phyloP scores from a whole-genome alignment of 495 filamentous ascomycete species.

The Penicillium paradoxum region DNA sequence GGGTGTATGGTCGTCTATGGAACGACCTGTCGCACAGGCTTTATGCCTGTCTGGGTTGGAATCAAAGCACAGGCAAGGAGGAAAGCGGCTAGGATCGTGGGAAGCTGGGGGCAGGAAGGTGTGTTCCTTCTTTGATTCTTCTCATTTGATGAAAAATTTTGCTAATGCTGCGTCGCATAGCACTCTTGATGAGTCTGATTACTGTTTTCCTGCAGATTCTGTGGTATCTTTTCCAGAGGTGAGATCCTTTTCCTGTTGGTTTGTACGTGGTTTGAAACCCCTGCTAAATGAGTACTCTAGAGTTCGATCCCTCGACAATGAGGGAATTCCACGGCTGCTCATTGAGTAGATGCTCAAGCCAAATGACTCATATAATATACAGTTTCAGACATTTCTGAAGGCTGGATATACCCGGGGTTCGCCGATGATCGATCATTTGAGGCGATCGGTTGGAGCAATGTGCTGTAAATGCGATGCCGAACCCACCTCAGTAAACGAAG shows the following conservation, averaged over 20 bases:
- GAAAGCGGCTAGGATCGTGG: conserved; percentile 7
- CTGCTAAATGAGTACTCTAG: not conserved
- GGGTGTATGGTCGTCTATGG: conserved; percentile 38
- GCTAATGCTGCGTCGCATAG: not conserved
- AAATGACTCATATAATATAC: not conserved
- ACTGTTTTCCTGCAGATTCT: conserved; percentile 2
- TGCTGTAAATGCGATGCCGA: not conserved
- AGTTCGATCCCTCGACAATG: not conserved
- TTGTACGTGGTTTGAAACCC: not conserved
- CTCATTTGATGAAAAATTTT: not conserved
- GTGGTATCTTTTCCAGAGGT: not conserved
- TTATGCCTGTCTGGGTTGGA: conserved; percentile 35
- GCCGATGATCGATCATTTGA: too few relatives aligned
- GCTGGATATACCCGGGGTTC: too few relatives aligned
- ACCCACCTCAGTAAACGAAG: not conserved
- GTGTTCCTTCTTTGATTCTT: conserved; percentile 2
- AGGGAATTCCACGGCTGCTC: not conserved
- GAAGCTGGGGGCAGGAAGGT: conserved; percentile 28
- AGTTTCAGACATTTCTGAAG: not conserved
- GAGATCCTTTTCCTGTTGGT: not conserved
- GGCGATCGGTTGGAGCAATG: too few relatives aligned
- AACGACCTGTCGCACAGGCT: conserved; percentile 29
- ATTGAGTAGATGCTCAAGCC: not conserved
- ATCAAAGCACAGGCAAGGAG: conserved; percentile 6
- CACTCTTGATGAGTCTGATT: not conserved